Base-by-base conservation (phyloP, 1,284 basidiomycete genomes). In the Marasmius fiardii region DNA sequence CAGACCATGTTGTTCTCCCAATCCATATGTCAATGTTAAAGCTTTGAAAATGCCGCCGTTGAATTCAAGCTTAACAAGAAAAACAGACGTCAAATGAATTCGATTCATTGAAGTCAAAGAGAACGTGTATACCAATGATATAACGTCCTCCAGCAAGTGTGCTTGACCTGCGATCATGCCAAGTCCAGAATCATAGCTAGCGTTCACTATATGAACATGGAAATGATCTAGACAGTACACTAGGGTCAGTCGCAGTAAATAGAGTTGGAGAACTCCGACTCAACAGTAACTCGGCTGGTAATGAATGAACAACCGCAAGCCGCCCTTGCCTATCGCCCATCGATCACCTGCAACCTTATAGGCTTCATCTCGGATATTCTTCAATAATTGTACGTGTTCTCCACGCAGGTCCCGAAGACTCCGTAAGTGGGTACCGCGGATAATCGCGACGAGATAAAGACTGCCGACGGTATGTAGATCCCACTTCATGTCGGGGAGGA, bases 241-340 rank as follows among this genome's bases (percentile, higher is more conserved):
- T 53, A 31, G 37, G 33, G 20, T 31, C 34, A 23, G 47, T 11
- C 2, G 24, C 11, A 12, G 41, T 24, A 50, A 2, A 51, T 31
- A 28, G 12, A 10, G 23, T 28, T 26, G 47, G 48, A 48, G 33
- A 49, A 6, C 11, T 21, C 34, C n/a, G 33, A 14, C 77, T 92
- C 66, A 60, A 96, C 95, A 98, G 67, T 98, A 98, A 39, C 88
- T 92, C 0, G 96, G 96, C 68, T 98, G 95, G 68, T 99, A 98
- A 68, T 99, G 96, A 24, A 98, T 74, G 65, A 88, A 96, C 75
- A 96, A 80, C 57, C 94, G 74, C 58, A 98, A 65, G 21, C 83
- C 77, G 1, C 84, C 83, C 2, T 67, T 60, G 0, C 69, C 69
- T 2, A 94, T 70, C 0, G 81, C 82, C 80, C 86, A 95, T 60